Percentiles rank a stretch among this genome's conserved stretches.
Conservation (phyloP, 208 protist species). For the Strigomonas oncopelti region DNA sequence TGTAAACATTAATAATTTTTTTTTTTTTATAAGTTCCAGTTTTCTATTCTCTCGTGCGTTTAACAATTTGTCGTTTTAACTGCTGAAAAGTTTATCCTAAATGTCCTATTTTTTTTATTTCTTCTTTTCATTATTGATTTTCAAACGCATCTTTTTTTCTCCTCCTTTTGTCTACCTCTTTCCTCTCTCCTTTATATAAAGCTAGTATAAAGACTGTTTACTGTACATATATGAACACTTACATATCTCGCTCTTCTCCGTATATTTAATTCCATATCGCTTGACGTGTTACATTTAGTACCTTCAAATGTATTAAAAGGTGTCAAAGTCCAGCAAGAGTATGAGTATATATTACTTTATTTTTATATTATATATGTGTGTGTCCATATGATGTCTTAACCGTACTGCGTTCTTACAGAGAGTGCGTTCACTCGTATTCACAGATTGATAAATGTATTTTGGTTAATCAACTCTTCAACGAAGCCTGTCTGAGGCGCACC, state of each 20-base stretch:
- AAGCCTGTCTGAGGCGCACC: neutral
- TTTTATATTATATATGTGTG: neutral
- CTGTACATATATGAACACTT: neutral
- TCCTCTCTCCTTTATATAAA: neutral
- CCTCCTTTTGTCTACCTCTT: neutral
- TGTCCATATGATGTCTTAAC: neutral
- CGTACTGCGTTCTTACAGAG: constrained; percentile 1
- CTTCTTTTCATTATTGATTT: neutral
- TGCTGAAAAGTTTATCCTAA: neutral
- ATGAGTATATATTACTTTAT: neutral
- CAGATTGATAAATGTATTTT: neutral
- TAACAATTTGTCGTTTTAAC: neutral
- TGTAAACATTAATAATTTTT: neutral
- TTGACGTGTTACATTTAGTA: neutral
- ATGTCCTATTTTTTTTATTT: neutral
- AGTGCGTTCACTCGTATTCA: neutral
- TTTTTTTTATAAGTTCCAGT: constrained; percentile 6
- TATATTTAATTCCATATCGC: constrained; percentile 1
- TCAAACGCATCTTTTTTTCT: neutral
- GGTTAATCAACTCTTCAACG: neutral
- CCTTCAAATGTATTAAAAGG: neutral
- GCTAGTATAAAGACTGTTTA: neutral
- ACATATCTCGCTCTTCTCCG: neutral
- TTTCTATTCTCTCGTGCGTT: neutral
- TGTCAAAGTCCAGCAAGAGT: neutral